These are phyloP conservation scores for Paraurostyla sp. DNA, from an alignment of 73 alveolate species.

Conservation along the genomic window DNA sequence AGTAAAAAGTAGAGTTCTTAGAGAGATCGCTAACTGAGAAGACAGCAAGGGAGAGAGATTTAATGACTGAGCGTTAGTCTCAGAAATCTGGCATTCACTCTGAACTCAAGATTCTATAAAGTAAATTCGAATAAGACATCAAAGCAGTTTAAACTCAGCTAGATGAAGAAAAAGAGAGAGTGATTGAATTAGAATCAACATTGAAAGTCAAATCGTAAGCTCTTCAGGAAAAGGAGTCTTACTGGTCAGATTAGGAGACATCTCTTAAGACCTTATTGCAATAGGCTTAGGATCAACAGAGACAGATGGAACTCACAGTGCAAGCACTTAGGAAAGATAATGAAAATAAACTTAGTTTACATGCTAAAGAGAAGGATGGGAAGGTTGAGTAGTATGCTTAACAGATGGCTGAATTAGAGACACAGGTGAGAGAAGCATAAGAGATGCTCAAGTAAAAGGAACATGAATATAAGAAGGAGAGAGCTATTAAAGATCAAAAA, in stretches of 20 bases:
- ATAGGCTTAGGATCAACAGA: not conserved
- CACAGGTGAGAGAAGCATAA: not conserved
- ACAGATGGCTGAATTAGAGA: not conserved
- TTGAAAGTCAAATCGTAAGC: constrained; percentile 24
- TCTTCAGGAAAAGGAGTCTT: not conserved
- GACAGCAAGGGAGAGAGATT: constrained; percentile 47
- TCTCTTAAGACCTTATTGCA: not conserved
- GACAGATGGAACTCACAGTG: constrained; percentile 26
- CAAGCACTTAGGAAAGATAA: constrained; percentile 31
- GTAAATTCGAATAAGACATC: constrained; percentile 60
- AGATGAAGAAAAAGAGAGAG: constrained; percentile 51
- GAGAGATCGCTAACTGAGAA: constrained; percentile 62
- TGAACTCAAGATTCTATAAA: constrained; percentile 12
- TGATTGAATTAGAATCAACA: constrained; percentile 42
- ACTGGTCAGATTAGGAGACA: constrained; percentile 50
- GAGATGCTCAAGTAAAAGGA: constrained; percentile 36
- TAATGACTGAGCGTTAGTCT: constrained; percentile 42
- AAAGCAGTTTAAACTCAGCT: not conserved
- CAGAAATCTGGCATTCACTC: constrained; percentile 50
- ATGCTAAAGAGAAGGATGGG: constrained; percentile 7
- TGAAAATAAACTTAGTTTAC: not conserved
- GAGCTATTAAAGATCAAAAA: constrained; percentile 63
- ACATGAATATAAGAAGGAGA: constrained; percentile 63
- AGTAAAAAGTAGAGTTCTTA: constrained; percentile 61
- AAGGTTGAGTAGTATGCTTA: constrained; percentile 6